phyloP scores from a whole-genome alignment of 495 filamentous ascomycete species.

The Glarea lozoyensis region DNA sequence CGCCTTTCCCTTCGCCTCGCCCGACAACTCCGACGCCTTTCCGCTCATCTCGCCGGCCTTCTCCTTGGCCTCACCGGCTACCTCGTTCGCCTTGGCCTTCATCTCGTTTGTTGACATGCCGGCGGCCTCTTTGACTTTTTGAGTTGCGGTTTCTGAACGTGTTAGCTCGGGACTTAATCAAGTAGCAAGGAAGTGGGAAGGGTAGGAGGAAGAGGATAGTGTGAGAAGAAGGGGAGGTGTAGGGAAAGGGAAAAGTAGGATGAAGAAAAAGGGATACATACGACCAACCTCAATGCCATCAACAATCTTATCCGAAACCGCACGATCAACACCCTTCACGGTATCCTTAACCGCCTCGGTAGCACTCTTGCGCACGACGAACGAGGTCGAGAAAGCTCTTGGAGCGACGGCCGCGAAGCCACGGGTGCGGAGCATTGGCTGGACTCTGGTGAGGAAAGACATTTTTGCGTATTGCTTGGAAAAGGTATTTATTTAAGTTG shows the following conservation, averaged over 20 bases:
- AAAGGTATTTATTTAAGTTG: neutral
- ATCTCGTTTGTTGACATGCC: slow-evolving; percentile 20
- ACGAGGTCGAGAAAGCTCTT: slow-evolving; percentile 34
- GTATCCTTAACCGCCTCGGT: slow-evolving; percentile 41
- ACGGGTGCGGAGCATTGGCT: slow-evolving; percentile 18
- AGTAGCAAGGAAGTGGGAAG: slow-evolving; percentile 1
- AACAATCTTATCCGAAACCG: slow-evolving; percentile 44
- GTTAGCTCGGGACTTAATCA: no score
- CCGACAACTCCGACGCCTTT: slow-evolving; percentile 26
- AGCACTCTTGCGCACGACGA: slow-evolving; percentile 26
- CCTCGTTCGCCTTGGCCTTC: slow-evolving; percentile 23
- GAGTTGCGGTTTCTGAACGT: slow-evolving; percentile 32
- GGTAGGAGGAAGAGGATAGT: neutral
- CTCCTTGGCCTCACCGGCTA: slow-evolving; percentile 2
- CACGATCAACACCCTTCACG: slow-evolving; percentile 40
- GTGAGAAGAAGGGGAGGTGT: neutral
- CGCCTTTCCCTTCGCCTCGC: slow-evolving; percentile 29
- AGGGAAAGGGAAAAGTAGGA: neutral
- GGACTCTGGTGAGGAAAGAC: slow-evolving; percentile 37
- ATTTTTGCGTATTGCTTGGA: slow-evolving; percentile 25
- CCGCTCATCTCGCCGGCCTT: slow-evolving; percentile 28
- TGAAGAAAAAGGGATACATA: slow-evolving; percentile 23
- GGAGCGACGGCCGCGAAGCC: slow-evolving; percentile 22
- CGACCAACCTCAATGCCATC: slow-evolving; percentile 44
- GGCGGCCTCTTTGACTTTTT: slow-evolving; percentile 34